phyloP scores from a whole-genome alignment of 257 asterid species.

The Schizonepeta tenuifolia region DNA sequence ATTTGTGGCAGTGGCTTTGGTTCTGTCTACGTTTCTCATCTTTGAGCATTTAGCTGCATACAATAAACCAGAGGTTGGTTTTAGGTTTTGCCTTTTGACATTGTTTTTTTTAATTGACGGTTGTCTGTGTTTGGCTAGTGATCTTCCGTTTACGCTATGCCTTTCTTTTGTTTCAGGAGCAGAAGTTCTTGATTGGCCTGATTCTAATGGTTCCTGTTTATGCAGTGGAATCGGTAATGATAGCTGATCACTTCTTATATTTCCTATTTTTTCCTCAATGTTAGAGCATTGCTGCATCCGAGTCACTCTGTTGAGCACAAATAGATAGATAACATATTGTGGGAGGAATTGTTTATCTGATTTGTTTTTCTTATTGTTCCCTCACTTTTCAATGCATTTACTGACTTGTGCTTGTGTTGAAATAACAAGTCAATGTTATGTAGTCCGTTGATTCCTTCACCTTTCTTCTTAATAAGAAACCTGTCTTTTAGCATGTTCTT shows the following conservation, averaged over 20 bases:
- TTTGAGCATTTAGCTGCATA: constrained; percentile 94
- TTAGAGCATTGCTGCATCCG: no score
- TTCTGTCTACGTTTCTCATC: constrained; percentile 78
- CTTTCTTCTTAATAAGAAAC: neutral
- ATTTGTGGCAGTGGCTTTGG: constrained; percentile 77
- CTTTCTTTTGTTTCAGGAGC: constrained; percentile 74
- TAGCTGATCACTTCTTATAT: constrained; percentile 19
- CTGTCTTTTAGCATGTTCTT: constrained; percentile 6
- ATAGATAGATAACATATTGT: neutral
- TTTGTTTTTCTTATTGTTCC: neutral
- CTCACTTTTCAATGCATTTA: neutral
- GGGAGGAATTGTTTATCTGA: neutral
- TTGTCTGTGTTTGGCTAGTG: neutral
- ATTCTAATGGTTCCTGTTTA: constrained; percentile 99
- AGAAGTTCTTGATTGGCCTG: constrained; percentile 87
- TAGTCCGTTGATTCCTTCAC: constrained; percentile 11
- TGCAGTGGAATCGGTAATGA: constrained; percentile 91
- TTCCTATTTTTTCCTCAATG: constrained; percentile 18
- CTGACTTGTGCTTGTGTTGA: neutral
- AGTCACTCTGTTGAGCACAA: constrained; percentile 4
- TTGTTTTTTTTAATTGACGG: neutral
- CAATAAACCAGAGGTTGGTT: constrained; percentile 90
- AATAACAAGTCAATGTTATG: neutral
- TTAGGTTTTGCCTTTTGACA: constrained; percentile 2
- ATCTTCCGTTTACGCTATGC: constrained; percentile 11